Base-by-base conservation (phyloP, 2,329 filamentous ascomycete genomes). In the Monosporascus sp. region DNA sequence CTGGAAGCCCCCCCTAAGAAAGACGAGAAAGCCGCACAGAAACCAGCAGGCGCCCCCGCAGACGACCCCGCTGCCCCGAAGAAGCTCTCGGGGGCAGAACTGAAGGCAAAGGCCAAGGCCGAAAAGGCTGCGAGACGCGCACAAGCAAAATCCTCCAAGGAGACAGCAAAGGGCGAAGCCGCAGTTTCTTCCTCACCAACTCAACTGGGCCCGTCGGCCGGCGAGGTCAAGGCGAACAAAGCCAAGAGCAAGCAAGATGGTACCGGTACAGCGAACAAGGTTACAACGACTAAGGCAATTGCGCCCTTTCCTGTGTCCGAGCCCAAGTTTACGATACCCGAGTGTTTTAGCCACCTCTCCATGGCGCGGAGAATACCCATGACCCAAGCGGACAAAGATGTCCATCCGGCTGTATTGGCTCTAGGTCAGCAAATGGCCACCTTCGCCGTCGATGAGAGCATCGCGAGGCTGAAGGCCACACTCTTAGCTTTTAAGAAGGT, bases 371-470 rank as follows among this genome's bases (percentile, higher is more conserved):
- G 80, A 58, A 75, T 82, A 64, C 68, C 74, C 18, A 75, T 80
- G 56, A 76, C 78, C 3, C 74, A 81, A 57, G 69, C 89, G 75
- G 77, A 89, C 81, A 74, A 87, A 82, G 74, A 88, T 77, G 90
- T 97, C 20, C 90, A 97, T 68, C 91, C 92, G 3, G 85, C 89
- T 1, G 85, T 99, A 2, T 76, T 97, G 59, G 85, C 88, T 1
- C 76, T 97, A 47, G 94, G 93, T 8, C 82, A 97, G 68, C 90
- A 97, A 72, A 91, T 97, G 80, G 88, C 87, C 63, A 86, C 86
- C 55, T 97, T 97, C 72, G 82, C 86, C 38, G 85, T 99, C 55
- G 91, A 88, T 64, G 94, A 96, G 60, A 96, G 91, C 67, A 95
- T 88, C 69, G 88, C 91, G 45, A 82, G 94, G 59, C 86, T 95